Base-by-base conservation (phyloP, 768 basidiomycete species). In the Boletus rufocinnamomeus region DNA sequence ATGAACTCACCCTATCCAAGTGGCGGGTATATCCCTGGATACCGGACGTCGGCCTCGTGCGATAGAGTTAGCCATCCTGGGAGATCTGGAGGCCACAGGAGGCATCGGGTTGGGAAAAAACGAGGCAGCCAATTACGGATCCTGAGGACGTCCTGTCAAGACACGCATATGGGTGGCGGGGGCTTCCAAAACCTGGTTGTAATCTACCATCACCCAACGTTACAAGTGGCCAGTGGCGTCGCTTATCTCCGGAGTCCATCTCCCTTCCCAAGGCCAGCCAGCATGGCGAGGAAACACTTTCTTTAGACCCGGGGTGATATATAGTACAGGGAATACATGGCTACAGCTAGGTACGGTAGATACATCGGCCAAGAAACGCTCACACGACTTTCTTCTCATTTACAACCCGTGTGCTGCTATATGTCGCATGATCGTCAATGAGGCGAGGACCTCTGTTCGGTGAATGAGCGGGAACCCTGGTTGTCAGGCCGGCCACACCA, bases 361-460 rank as follows among this genome's bases (percentile, higher is more conserved):
- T 67, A 61, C 54, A 67, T 43, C 45, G 30, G 27, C 40, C 55
- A n/a, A 32, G 54, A 45, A 45, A 43, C 17, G 25, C 17, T 37
- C 21, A 43, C 43, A 43, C 35, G 27, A 38, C 50, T 30, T 52
- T 28, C 4, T 32, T 44, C 44, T 40, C 34, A 16, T 52, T 73
- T 67, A 81, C 54, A 81, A 61, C 46, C 78, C 72, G 61, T 84
- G 74, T 37, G 75, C 72, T 7, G 69, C 78, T 32, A 88, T 86
- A 64, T 86, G 82, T 13, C 85, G 79, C 84, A 88, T 84, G 61
- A 88, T 84, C 69, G 80, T 79, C 45, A 86, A 67, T 1, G 85
- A 81, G 4, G 84, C 83, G 13, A 88, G 76, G 54, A 88, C 69
- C 60, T 88, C 86, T 88, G 69, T 49, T 65, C 41, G 49, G 37